Evolutionary conservation across 495 filamentous ascomycete species (phyloP).

Genomic region (Penicillium lividum): DNA sequence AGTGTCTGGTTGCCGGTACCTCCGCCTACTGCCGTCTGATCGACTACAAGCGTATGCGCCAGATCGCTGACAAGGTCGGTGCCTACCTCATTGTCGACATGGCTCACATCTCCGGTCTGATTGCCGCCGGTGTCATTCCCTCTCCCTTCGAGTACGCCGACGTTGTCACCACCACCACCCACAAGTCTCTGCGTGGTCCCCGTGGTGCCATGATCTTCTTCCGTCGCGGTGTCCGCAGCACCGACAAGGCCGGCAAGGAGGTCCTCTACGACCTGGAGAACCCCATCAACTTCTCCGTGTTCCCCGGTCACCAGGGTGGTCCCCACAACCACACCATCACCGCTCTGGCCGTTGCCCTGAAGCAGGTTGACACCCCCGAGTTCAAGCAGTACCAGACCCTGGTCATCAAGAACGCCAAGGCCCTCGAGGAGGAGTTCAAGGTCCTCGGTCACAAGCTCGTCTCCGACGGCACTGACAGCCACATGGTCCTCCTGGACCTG

Average conservation of each 20-base stretch:
- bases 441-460: conserved; percentile 86
- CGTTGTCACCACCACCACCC: conserved; percentile 97
- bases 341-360: conserved; percentile 91
- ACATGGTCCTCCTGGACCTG: conserved; percentile 96
- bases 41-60: conserved; percentile 94
- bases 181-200: conserved; percentile 98
- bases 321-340: conserved; percentile 99
- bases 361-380: conserved; percentile 89
- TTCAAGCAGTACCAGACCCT: conserved; percentile 96
- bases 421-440: conserved; percentile 70
- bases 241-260: conserved; percentile 90
- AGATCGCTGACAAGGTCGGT: conserved; percentile 92
- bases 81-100: conserved; percentile 97
- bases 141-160: conserved; percentile 93
- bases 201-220: conserved; percentile 99
- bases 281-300: conserved; percentile 98
- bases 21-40: conserved; percentile 98
- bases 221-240: conserved; percentile 89
- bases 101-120: conserved; percentile 97
- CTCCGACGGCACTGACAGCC: conserved; percentile 93
- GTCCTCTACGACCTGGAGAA: conserved; percentile 89
- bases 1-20: conserved; percentile 93
- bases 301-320: conserved; percentile 98
- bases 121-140: conserved; percentile 90
- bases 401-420: conserved; percentile 90